Evolutionary conservation across 441 rosid genomes (phyloP), one percentile per base, ranked within the genome.

Genomic region (Erodium texanum): DNA sequence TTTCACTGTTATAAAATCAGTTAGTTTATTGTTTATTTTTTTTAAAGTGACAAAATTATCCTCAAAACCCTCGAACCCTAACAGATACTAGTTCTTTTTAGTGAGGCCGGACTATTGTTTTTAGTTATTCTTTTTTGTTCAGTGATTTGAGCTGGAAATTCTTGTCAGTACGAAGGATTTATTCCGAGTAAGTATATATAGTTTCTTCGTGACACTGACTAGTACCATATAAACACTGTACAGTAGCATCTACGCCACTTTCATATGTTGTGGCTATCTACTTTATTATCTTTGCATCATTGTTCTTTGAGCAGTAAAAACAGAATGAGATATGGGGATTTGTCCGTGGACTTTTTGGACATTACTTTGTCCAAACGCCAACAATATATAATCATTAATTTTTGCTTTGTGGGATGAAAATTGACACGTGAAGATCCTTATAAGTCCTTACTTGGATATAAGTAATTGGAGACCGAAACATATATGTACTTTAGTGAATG

Each of bases 351-450:
- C 41, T 62, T 54, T 54, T 58, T 68, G 23, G 77, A 66, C 68
- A 65, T 78, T 66, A 71, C 80, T 73, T 80, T 19, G 62, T 71
- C 45, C 52, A 38, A 48, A 78, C 27, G 70, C 77, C 64, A 73
- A 62, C 27, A 18, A 64, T 62, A n/a, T n/a, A 32, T 45, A 66
- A 64, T 68, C 59, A 69, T 77, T 66, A 54, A n/a, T 5, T 16
- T 80, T 9, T 64, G 32, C 67, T 67, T 70, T 54, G 70, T 73
- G 41, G 41, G 67, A 15, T 24, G 24, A 64, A 73, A 69, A 65
- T 67, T 76, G 69, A 71, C 81, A 67, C 52, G 62, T 68, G 50
- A 72, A 65, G 62, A 61, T 38, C 62, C 59, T 9, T 24, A 41
- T n/a, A n/a, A n/a, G 29, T n/a, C n/a, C n/a, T n/a, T 54, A 19